A percentile compares a stretch with the other conserved stretches of the same genome.
These are phyloP conservation scores for Podospora pseudopauciseta DNA, from an alignment of 495 filamentous ascomycete genomes.

Conservation along the genomic window DNA sequence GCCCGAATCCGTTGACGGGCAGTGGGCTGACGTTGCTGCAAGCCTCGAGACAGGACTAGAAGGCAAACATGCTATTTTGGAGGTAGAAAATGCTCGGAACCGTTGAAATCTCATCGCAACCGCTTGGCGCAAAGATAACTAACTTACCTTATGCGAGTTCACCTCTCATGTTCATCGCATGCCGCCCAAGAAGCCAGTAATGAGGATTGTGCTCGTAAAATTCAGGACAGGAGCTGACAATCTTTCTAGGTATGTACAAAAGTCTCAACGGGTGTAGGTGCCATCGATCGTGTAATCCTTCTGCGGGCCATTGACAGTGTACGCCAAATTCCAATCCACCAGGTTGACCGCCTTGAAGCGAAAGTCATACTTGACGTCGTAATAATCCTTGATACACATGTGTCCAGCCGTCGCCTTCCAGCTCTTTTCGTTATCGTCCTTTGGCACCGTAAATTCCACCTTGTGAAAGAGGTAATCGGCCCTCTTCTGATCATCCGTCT, in stretches of 20 bases:
- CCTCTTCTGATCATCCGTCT: slow-evolving; percentile 49
- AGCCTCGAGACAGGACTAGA: neutral
- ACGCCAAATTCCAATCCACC: slow-evolving; percentile 52
- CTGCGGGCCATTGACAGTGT: slow-evolving; percentile 61
- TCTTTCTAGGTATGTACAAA: neutral
- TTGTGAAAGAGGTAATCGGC: slow-evolving; percentile 68
- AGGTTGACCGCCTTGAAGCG: slow-evolving; percentile 53
- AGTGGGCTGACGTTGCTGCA: neutral
- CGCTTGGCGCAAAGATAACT: neutral
- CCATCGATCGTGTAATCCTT: slow-evolving; percentile 63
- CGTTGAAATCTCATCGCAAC: neutral
- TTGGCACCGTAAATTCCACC: slow-evolving; percentile 40
- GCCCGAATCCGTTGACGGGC: neutral
- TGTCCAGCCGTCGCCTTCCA: slow-evolving; percentile 60
- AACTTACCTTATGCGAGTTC: too few species aligned
- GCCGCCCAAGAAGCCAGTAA: too few species aligned
- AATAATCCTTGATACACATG: slow-evolving; percentile 62
- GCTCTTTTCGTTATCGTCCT: slow-evolving; percentile 23
- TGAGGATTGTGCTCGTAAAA: neutral
- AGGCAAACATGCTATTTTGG: too few species aligned
- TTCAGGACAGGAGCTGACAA: neutral
- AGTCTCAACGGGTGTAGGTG: slow-evolving; percentile 37
- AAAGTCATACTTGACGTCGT: slow-evolving; percentile 60
- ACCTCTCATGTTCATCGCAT: too few species aligned
- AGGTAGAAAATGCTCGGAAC: neutral